Conservation (phyloP, 2,329 filamentous ascomycete species). For the Aspergillus chevalieri region DNA sequence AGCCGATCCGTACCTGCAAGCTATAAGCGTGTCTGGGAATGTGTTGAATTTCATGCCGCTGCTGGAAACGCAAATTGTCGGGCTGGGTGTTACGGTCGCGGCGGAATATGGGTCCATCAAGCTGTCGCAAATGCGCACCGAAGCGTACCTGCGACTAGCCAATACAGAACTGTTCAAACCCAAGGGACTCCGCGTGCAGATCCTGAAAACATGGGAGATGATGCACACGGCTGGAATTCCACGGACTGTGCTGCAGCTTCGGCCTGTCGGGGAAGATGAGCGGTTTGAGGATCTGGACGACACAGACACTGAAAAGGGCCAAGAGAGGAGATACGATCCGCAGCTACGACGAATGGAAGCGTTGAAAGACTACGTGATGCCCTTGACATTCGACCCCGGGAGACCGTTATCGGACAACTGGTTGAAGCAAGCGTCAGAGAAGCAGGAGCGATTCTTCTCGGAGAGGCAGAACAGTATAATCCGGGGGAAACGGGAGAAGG, state of each 20-base stretch:
- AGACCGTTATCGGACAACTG: conserved; percentile 2
- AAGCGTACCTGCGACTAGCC: conserved; percentile 21
- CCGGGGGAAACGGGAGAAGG: conserved; percentile 4
- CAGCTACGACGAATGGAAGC: conserved; percentile 6
- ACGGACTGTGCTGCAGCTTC: conserved; percentile 4
- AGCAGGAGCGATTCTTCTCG: conserved; percentile 4
- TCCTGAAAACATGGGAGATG: conserved; percentile 20
- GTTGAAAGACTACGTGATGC: conserved; percentile 4
- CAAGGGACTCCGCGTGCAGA: conserved; percentile 23
- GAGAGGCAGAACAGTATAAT: conserved; percentile 5
- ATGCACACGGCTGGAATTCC: conserved; percentile 4
- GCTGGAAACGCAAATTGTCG: conserved; percentile 16
- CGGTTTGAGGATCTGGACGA: background rate
- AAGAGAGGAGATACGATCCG: conserved; percentile 3
- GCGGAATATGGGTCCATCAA: conserved; percentile 9
- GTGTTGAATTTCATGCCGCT: conserved; percentile 23
- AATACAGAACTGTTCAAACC: conserved; percentile 29
- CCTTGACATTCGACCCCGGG: background rate
- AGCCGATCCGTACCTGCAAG: conserved; percentile 38
- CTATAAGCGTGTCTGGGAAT: conserved; percentile 17
- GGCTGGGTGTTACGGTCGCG: conserved; percentile 9
- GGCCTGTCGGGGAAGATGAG: background rate
- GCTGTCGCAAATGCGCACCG: conserved; percentile 19
- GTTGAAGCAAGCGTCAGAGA: conserved; percentile 4
- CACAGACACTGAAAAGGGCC: background rate